Percentiles rank a stretch among this genome's conserved stretches.
These are phyloP conservation scores for Rosellinia necatrix DNA, from an alignment of 2,329 filamentous ascomycete genomes.

Conservation along the genomic window DNA sequence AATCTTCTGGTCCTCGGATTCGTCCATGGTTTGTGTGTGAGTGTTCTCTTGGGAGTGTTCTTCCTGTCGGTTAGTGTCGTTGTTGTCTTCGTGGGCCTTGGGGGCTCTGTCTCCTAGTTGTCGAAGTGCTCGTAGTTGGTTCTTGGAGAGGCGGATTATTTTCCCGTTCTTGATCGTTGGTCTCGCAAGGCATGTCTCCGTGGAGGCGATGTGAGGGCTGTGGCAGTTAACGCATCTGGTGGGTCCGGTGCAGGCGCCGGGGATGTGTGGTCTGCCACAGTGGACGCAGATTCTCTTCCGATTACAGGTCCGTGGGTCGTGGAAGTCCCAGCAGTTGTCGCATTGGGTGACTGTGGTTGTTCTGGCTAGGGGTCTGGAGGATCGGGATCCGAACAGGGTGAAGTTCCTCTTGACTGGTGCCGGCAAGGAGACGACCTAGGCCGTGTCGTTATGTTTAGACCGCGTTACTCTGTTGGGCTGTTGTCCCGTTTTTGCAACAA, in stretches of 20 bases:
- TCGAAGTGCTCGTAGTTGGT: not conserved
- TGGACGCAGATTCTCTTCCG: not conserved
- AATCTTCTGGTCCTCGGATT: no score
- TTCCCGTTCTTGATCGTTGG: not conserved
- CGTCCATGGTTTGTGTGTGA: no score
- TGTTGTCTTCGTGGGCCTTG: no score
- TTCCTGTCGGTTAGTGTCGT: no score
- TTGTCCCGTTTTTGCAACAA: not conserved
- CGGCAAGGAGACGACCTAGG: not conserved
- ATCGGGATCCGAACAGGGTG: not conserved
- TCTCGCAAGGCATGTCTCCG: not conserved
- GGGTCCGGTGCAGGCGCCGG: not conserved
- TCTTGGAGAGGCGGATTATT: not conserved
- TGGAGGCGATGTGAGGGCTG: not conserved
- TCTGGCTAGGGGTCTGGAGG: not conserved
- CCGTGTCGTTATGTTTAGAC: not conserved
- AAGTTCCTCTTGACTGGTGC: not conserved
- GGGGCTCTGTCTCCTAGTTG: not conserved
- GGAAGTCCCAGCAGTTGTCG: slow-evolving; percentile 1
- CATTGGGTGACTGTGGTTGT: not conserved
- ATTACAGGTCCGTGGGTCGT: not conserved
- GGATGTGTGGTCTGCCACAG: not conserved
- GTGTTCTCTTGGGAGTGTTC: no score
- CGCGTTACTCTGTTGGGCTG: not conserved
- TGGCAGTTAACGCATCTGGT: slow-evolving; percentile 3